These are phyloP conservation scores for Hondaea fermentalgiana DNA, from an alignment of 108 stramenopile genomes.

Conservation along the genomic window DNA sequence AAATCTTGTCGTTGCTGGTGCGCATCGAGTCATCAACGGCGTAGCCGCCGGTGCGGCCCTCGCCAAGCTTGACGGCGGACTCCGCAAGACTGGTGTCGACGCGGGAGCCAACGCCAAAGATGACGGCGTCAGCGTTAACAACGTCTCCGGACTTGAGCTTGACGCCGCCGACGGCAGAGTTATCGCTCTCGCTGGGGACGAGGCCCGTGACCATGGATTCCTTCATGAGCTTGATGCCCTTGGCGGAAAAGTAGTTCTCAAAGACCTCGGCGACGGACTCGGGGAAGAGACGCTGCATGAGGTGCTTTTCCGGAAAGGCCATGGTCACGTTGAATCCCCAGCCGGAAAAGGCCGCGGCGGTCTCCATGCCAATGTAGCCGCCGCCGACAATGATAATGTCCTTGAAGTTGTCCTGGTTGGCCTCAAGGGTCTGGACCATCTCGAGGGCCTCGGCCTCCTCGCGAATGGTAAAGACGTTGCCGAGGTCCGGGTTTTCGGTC, in stretches of 20 bases:
- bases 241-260: constrained; percentile 11
- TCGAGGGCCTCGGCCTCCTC: neutral
- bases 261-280: neutral
- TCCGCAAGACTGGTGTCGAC: neutral
- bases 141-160: neutral
- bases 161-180: neutral
- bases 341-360: constrained; percentile 4
- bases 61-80: neutral
- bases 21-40: neutral
- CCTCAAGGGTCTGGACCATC: neutral
- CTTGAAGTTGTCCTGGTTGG: neutral
- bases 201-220: neutral
- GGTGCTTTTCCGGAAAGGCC: neutral
- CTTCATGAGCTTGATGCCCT: neutral
- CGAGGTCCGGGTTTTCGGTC: neutral
- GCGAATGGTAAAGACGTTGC: neutral
- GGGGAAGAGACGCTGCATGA: constrained; percentile 13
- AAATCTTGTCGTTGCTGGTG: neutral
- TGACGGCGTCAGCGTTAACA: neutral
- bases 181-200: neutral
- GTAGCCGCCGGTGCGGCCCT: neutral
- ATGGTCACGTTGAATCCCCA: neutral
- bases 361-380: constrained; percentile 17
- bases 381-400: neutral
- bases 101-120: neutral